Base-by-base conservation (phyloP, 257 asterid species). In the Dorcoceras hygrometricum region DNA sequence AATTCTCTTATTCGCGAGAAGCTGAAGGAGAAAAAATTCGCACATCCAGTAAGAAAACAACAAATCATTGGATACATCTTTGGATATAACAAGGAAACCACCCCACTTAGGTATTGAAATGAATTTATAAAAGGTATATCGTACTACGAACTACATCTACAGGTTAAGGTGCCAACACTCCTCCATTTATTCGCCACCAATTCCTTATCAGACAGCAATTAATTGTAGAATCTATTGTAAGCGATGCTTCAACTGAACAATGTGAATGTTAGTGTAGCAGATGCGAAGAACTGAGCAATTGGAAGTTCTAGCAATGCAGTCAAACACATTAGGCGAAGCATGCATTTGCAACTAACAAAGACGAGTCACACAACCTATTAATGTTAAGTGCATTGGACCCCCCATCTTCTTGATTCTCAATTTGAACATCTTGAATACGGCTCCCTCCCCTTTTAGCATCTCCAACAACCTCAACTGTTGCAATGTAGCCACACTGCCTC, bases 361-460 rank as follows among this genome's bases (percentile, higher is more conserved):
- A 51, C 27, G 71, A 20, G 62, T 46, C 55, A 23, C 19, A 22
- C 65, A 76, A 94, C 99, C 98, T 90, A 87, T 87, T 94, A 80
- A 94, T 71, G 69, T 89, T 94, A 57, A 94, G 96, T 55, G 96
- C 91, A 76, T 89, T 91, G 25, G 94, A 96, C 61, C 99, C 99
- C 62, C 99, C 99, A 69, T 87, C 94, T 23, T 82, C 83, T 79
- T 89, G 96, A 66, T 94, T 98, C 71, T 81, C 88, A 56, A 88
- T 79, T 68, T 76, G 84, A 24, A 90, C 73, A 73, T 89, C 96
- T 31, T 82, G 81, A 51, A 59, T 63, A 59, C 77, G 77, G 67
- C 66, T 67, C 69, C 72, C 86, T 73, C 78, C 89, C 73, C 70
- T 76, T 69, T 82, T 83, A 34, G 78, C 79, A 68, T 82, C 82